phyloP scores from a whole-genome alignment of 1,284 basidiomycete genomes.

The Moesziomyces sp. region DNA sequence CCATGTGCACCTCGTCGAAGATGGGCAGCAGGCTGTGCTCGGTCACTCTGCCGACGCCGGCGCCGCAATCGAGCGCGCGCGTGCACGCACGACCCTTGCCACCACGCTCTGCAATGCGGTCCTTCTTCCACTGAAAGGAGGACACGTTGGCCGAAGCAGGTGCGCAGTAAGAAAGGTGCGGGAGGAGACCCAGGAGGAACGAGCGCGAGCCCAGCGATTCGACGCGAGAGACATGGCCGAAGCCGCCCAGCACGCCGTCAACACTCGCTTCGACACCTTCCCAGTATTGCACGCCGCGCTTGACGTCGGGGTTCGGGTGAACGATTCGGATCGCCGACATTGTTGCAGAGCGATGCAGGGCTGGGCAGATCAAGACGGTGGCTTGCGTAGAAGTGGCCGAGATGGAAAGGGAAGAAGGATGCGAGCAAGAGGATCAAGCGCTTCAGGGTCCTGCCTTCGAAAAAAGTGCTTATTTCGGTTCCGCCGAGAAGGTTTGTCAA shows the following conservation, averaged over 20 bases:
- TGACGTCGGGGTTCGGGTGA: conserved; percentile 63
- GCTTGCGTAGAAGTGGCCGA: background rate
- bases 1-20: conserved; percentile 65
- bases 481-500: no score
- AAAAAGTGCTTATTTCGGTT: no score
- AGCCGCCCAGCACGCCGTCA: conserved; percentile 64
- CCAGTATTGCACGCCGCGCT: conserved; percentile 65
- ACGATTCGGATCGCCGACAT: conserved; percentile 47
- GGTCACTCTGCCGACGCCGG: conserved; percentile 65
- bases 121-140: conserved; percentile 49
- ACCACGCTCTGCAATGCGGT: conserved; percentile 49
- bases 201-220: conserved; percentile 65
- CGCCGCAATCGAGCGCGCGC: conserved; percentile 64
- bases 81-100: conserved; percentile 54
- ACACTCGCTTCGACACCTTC: conserved; percentile 64
- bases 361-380: background rate
- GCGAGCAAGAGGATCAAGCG: conserved; percentile 2
- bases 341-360: background rate
- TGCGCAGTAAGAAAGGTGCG: conserved; percentile 57
- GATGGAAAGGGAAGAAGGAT: background rate
- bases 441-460: no score
- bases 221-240: conserved; percentile 63
- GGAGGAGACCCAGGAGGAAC: conserved; percentile 60
- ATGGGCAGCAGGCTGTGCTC: conserved; percentile 61
- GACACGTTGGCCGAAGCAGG: conserved; percentile 54